Conservation (phyloP, 768 basidiomycete genomes). For the Boletus rex-veris region DNA sequence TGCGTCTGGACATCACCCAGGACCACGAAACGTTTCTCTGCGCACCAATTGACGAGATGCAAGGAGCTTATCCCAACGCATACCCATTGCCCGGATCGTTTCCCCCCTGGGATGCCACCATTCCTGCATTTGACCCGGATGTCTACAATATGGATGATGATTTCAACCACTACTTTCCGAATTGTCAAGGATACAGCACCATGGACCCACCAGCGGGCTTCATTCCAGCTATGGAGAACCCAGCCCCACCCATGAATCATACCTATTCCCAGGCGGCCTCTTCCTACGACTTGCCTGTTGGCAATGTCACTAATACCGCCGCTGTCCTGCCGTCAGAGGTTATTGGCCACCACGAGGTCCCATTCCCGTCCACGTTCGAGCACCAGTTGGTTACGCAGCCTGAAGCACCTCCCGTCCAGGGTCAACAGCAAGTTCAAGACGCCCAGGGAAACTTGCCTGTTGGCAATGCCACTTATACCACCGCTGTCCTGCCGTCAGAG, state of each 20-base stretch:
- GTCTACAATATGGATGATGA: not conserved
- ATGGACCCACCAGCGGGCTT: not conserved
- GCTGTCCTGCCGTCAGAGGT: too few species aligned
- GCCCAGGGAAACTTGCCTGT: not conserved
- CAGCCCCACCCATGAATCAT: not conserved
- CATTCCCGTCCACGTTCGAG: too few species aligned
- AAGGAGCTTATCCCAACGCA: not conserved
- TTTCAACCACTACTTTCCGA: not conserved
- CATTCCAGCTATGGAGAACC: not conserved
- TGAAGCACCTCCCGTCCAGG: not conserved
- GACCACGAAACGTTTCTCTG: rapidly evolving
- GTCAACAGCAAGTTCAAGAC: not conserved
- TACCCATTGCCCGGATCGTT: not conserved
- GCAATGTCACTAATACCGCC: too few species aligned
- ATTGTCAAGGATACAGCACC: not conserved
- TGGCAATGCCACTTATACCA: not conserved
- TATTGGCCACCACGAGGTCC: not conserved
- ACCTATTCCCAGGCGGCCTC: not conserved
- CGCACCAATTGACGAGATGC: too few species aligned
- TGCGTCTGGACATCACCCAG: not conserved
- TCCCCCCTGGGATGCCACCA: not conserved
- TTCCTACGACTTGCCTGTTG: not conserved
- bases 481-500: not conserved
- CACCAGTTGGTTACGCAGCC: not conserved
- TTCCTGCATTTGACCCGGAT: too few species aligned